Evolutionary conservation across 2,329 filamentous ascomycete genomes (phyloP).

Genomic region (Leptographium procerum): DNA sequence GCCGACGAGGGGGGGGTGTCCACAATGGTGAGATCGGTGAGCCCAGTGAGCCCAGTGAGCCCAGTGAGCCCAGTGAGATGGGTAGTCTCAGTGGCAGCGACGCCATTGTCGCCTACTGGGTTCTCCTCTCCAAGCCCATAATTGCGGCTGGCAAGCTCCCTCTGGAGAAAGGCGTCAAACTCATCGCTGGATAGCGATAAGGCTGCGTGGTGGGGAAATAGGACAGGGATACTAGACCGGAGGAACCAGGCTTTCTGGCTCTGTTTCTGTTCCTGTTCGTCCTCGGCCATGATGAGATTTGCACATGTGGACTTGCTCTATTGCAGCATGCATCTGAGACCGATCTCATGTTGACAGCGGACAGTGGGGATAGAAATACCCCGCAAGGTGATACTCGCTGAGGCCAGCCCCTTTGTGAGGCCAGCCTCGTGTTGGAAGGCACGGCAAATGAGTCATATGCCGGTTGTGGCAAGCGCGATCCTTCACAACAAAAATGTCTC

Average conservation of each 20-base stretch:
- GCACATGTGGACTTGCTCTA: not conserved
- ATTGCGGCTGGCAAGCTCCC: slow-evolving; percentile 5
- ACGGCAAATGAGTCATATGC: not conserved
- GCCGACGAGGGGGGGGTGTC: not conserved
- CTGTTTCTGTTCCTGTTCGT: not conserved
- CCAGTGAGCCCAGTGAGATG: slow-evolving; percentile 10
- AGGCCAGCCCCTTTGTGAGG: not conserved
- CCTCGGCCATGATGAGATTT: not conserved
- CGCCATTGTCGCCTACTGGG: slow-evolving; percentile 13
- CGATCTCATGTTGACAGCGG: not conserved
- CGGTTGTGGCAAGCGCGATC: not conserved
- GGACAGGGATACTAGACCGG: slow-evolving; percentile 25
- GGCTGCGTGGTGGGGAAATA: slow-evolving; percentile 25
- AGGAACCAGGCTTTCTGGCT: slow-evolving; percentile 25
- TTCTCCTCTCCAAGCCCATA: too few species aligned
- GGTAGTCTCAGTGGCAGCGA: too few species aligned
- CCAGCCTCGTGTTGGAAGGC: not conserved
- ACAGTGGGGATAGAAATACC: not conserved
- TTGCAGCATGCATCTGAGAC: too few species aligned
- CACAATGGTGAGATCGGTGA: slow-evolving; percentile 4
- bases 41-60: slow-evolving; percentile 7
- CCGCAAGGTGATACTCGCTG: not conserved
- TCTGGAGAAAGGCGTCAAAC: slow-evolving; percentile 21
- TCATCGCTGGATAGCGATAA: slow-evolving; percentile 20
- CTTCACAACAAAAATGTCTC: not conserved